Percentiles rank a stretch among this genome's conserved stretches.
Conservation (phyloP, 2,329 filamentous ascomycete species). For the Bipolaris victoriae region DNA sequence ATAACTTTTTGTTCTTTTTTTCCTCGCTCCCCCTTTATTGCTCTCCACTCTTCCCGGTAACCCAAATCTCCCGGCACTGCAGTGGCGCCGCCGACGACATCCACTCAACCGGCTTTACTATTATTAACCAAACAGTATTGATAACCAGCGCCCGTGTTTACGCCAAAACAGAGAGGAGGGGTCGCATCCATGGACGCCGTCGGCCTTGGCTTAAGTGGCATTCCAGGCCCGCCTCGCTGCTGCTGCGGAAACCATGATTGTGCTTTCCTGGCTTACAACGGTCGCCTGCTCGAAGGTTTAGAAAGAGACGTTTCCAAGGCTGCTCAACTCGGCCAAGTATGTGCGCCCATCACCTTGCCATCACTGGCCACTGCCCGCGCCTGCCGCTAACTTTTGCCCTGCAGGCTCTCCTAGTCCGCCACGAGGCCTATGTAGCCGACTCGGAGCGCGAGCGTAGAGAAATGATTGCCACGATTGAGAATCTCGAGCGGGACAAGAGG, state of each 20-base stretch:
- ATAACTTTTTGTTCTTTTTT: background rate
- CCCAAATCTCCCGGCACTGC: slow-evolving; percentile 26
- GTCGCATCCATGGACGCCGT: slow-evolving; percentile 27
- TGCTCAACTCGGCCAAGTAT: slow-evolving; percentile 88
- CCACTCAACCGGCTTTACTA: slow-evolving; percentile 8
- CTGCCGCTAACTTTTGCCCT: slow-evolving; percentile 70
- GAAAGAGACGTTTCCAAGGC: slow-evolving; percentile 89
- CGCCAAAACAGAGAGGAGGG: slow-evolving; percentile 17
- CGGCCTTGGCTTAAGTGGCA: slow-evolving; percentile 33
- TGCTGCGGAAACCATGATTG: slow-evolving; percentile 87
- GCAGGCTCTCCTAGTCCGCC: slow-evolving; percentile 88
- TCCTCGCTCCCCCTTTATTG: background rate
- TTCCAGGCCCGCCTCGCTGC: slow-evolving; percentile 59
- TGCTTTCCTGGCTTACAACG: slow-evolving; percentile 80
- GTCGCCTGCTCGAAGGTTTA: slow-evolving; percentile 75
- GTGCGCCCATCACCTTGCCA: slow-evolving; percentile 32
- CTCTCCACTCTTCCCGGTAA: slow-evolving; percentile 13
- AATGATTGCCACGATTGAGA: slow-evolving; percentile 74
- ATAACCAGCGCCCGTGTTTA: background rate
- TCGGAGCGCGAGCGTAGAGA: slow-evolving; percentile 82
- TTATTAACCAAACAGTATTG: slow-evolving; percentile 5
- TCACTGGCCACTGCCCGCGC: slow-evolving; percentile 25
- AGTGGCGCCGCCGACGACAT: slow-evolving; percentile 15
- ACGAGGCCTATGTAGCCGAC: slow-evolving; percentile 93
- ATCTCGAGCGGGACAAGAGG: slow-evolving; percentile 73